A percentile compares a stretch with the other conserved stretches of the same genome.
These are phyloP conservation scores for Huntiella moniliformis DNA, from an alignment of 2,329 filamentous ascomycete genomes.

Conservation along the genomic window DNA sequence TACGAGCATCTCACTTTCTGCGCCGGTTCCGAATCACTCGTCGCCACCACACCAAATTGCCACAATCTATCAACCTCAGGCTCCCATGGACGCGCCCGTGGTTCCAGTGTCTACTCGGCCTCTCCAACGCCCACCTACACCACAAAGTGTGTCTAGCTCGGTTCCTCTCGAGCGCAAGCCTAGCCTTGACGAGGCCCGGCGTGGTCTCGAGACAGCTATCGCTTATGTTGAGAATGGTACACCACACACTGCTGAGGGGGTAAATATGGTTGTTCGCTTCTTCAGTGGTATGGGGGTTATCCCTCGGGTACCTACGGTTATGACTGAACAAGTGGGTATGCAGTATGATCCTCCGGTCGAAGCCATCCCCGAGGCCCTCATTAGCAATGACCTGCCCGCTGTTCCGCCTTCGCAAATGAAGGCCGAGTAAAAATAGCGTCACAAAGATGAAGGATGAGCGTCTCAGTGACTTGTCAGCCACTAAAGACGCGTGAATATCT, in stretches of 20 bases:
- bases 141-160: background rate
- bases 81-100: background rate
- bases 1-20: background rate
- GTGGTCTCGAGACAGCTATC: constrained; percentile 11
- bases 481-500: too few species aligned
- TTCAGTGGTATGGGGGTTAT: constrained; percentile 9
- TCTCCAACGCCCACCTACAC: constrained; percentile 9
- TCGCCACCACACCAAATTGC: constrained; percentile 15
- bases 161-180: background rate
- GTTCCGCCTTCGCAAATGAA: too few species aligned
- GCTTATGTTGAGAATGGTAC: constrained; percentile 11
- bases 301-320: too few species aligned
- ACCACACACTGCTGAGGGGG: constrained; percentile 7
- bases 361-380: too few species aligned
- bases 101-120: constrained; percentile 13
- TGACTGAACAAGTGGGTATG: too few species aligned
- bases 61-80: constrained; percentile 13
- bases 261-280: constrained; percentile 12
- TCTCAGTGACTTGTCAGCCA: too few species aligned
- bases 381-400: too few species aligned
- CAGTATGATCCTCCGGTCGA: too few species aligned
- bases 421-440: too few species aligned
- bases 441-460: too few species aligned
- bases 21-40: background rate
- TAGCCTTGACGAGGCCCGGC: constrained; percentile 11